Evolutionary conservation across 495 filamentous ascomycete genomes (phyloP), one percentile per base, ranked within the genome.

Genomic region (Aspergillus campestris): DNA sequence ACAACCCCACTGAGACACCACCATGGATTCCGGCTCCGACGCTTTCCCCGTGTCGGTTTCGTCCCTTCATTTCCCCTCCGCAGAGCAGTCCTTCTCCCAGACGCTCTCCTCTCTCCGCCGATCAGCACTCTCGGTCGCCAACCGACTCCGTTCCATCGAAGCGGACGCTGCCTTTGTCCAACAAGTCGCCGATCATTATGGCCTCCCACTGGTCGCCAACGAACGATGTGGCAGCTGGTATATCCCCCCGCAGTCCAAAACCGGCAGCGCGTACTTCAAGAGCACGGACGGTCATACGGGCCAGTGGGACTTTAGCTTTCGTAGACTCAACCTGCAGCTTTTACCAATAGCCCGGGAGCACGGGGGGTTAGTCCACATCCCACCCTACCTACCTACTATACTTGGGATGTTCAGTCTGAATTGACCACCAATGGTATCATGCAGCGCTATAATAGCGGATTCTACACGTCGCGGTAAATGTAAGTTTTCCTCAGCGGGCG

Each of bases 141-240:
- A 94, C 66, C 83, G 91, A 27, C 79, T 97, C 7, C 66, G 67
- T 33, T 89, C 82, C 32, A 87, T 91, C 56, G 68, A 71, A 48
- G 59, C 74, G 10, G 87, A 92, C 62, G 79, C 82, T 9, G 53
- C 60, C 12, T 91, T 89, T 58, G 81, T 87, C 11, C 62, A 64
- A 11, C 64, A 73, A 8, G 80, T 83, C 0, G 68, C 67, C 7
- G 54, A 68, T 7, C 60, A 67, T 15, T 75, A 74, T 48, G 54
- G 56, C 14, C 70, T 92, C n/a, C 90, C 91, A 0, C 65, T 96
- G n/a, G 70, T 98, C 15, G 86, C 89, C 15, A 98, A 98, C 55
- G 87, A 95, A 61, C 74, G 92, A 40, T 95, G 90, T 57, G 92
- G 92, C 1, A 89, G 87, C 59, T 98, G 92, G 92, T 98, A 98